Percentiles rank a stretch among this genome's conserved stretches.
phyloP scores from a whole-genome alignment of 1,139 yeast genomes.

The Debaryomycetaceae sp. region DNA sequence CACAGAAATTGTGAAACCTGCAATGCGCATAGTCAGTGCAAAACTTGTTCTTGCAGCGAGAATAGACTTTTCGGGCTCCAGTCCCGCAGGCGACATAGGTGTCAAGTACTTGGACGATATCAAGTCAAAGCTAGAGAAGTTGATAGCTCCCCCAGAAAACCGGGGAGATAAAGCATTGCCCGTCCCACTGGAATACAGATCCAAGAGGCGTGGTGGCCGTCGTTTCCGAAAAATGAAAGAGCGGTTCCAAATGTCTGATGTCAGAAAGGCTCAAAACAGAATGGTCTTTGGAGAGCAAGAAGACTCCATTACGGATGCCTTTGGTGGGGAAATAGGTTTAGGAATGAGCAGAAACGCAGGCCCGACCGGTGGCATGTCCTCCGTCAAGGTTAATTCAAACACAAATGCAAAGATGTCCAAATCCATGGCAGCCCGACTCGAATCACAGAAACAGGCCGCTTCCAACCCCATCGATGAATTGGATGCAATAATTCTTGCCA shows the following conservation, averaged over 20 bases:
- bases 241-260: constrained; percentile 74
- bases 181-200: constrained; percentile 70
- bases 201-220: constrained; percentile 86
- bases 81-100: constrained; percentile 57
- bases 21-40: constrained; percentile 75
- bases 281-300: constrained; percentile 79
- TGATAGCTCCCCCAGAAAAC: constrained; percentile 75
- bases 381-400: constrained; percentile 35
- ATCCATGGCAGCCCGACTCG: constrained; percentile 46
- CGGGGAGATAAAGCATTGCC: constrained; percentile 75
- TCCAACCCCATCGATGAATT: constrained; percentile 11
- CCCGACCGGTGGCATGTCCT: constrained; percentile 27
- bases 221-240: constrained; percentile 77
- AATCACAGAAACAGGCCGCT: constrained; percentile 11
- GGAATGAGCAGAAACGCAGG: constrained; percentile 58
- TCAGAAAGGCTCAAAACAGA: constrained; percentile 79
- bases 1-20: constrained; percentile 59
- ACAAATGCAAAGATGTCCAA: constrained; percentile 55
- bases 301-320: constrained; percentile 57
- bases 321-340: constrained; percentile 79
- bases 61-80: constrained; percentile 54
- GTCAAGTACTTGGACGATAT: constrained; percentile 57
- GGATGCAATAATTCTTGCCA: not conserved
- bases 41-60: constrained; percentile 83
- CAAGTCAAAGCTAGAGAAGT: constrained; percentile 59